Base-by-base conservation (phyloP, 2,329 filamentous ascomycete genomes). In the Fusarium foetens region DNA sequence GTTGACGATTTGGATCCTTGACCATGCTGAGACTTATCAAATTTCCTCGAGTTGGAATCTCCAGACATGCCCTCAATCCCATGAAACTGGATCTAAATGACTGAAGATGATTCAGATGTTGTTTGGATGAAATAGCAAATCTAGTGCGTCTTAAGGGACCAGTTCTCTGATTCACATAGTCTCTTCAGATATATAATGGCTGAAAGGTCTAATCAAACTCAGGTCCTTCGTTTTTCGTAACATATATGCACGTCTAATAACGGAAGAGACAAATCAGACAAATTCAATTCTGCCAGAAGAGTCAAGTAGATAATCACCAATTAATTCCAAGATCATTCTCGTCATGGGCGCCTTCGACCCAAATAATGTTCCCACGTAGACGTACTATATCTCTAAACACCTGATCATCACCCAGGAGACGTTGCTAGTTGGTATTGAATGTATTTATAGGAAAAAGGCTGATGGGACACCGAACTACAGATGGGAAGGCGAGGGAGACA, bases 191-290 rank as follows among this genome's bases (percentile, higher is more conserved):
- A 51, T 25, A 19, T 35, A 33, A 51, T 10, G 1, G 1, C 9
- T 21, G 8, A 33, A 19, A 5, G 8, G 6, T 10, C 4, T 8
- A 4, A 33, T 8, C 8, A 16, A 49, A 23, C n/a, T 14, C 4
- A 33, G 6, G 1, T 10, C 19, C 19, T 29, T 16, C 2, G 6
- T 3, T 2, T 29, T n/a, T 8, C 6, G 8, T 1, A 52, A 21
- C 12, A 51, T 6, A 6, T 16, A 27, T 21, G 9, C 23, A 27
- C 3, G 17, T 11, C 2, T 11, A 27, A 27, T 17, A 49, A 36
- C 6, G 11, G 17, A 16, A 27, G 9, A n/a, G 23, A 12, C 19
- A 52, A 1, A 4, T 2, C 9, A 23, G 16, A 19, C 6, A 9
- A n/a, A 16, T 41, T 25, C 6, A 23, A 25, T n/a, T 19, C 29